Evolutionary conservation across 345 rosid genomes (phyloP), one percentile per base, ranked within the genome.

Genomic region (Ceriops zippeliana): DNA sequence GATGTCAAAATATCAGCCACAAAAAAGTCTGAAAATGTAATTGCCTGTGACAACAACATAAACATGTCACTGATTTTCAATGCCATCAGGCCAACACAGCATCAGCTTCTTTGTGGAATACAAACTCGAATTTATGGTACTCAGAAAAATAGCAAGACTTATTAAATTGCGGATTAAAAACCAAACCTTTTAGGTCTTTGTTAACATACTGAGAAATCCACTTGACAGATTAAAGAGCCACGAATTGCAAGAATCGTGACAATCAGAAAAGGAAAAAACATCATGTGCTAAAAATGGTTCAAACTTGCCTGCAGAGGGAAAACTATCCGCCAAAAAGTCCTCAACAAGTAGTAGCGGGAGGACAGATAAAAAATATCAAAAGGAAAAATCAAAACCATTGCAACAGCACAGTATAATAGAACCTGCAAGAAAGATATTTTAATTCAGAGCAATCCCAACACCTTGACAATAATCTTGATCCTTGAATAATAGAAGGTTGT

Each of bases 1-100:
- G 97, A 93, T 60, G 98, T 93, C 70, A 93, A 61, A 69, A 93
- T 89, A 83, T 93, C 98, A 63, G 96, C 98, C 78, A 93, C 66
- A 73, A 93, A 93, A 81, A 93, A 93, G 86, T 93, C 98, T 0
- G 89, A 75, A 80, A 93, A 91, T 6, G 96, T 70, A 70, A 93
- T 89, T 58, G 92, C 84, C 97, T 93, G 92, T 63, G 73, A 66
- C 22, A 72, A 42, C 24, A 58, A 51, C 26, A 42, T 42, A 62
- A 72, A 63, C 28, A 37, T 13, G 17, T 42, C 17, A 13, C 49
- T 42, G 49, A 42, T 42, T 42, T 42, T 42, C 49, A 42, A 42
- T 13, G 49, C 49, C 49, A 13, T 42, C 49, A 42, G 49, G 49
- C 16, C 49, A 42, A 42, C 49, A 0, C 16, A 42, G 15, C 17